Evolutionary conservation across 1,284 basidiomycete species (phyloP).

Genomic region (Pterula multifida): DNA sequence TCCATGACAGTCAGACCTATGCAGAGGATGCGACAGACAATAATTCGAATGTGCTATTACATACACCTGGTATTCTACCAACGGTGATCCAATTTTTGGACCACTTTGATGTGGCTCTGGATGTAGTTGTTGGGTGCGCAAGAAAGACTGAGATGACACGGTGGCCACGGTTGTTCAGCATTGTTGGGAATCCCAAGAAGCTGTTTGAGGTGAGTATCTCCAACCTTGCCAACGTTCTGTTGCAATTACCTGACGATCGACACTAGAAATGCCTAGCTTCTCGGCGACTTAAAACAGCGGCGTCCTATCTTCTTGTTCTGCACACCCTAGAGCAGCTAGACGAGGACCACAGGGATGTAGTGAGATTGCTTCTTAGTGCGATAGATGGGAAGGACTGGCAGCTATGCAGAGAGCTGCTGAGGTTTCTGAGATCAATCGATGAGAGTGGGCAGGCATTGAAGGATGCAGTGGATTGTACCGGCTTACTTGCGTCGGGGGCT

Average conservation of each 20-base stretch:
- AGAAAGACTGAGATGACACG: constrained; percentile 92
- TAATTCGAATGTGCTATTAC: constrained; percentile 12
- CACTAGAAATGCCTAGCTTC: constrained; percentile 64
- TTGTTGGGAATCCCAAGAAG: constrained; percentile 81
- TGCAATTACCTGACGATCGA: neutral
- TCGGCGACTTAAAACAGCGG: constrained; percentile 78
- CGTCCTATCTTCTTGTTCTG: constrained; percentile 86
- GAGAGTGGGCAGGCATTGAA: constrained; percentile 67
- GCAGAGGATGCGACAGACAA: constrained; percentile 18
- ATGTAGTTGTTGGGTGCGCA: constrained; percentile 93
- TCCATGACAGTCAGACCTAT: constrained; percentile 12
- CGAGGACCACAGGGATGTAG: constrained; percentile 67
- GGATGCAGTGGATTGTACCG: constrained; percentile 34
- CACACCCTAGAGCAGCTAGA: constrained; percentile 89
- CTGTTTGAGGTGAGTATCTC: constrained; percentile 69
- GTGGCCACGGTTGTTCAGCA: constrained; percentile 83
- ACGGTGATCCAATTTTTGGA: constrained; percentile 85
- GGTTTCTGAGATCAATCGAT: constrained; percentile 89
- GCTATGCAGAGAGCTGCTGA: constrained; percentile 76
- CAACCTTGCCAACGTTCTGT: neutral
- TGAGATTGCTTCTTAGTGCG: constrained; percentile 66
- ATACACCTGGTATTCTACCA: constrained; percentile 34
- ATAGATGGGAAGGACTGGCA: constrained; percentile 68
- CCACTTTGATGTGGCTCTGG: constrained; percentile 81
- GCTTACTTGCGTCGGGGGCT: too few species aligned